Base-by-base conservation (phyloP, 2,329 filamentous ascomycete genomes). In the Nemania sp. region DNA sequence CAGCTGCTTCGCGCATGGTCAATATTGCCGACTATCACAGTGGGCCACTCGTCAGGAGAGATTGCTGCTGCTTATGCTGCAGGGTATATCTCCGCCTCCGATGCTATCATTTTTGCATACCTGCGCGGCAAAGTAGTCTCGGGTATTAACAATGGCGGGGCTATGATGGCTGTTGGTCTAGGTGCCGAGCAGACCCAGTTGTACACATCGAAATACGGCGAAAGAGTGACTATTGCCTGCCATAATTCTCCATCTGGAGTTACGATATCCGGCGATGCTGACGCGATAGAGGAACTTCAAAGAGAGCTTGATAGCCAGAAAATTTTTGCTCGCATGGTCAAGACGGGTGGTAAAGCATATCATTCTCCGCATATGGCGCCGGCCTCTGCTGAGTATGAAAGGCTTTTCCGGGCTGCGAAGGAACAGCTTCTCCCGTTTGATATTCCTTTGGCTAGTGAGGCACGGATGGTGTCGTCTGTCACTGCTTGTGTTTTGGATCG, bases 1-100 rank as follows among this genome's bases (percentile, higher is more conserved):
- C n/a, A 43, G 5, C 11, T 53, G 3, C 20, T 53, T 5, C 6
- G 14, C 3, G 11, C 6, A 3, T 48, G 50, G 43, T 15, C 24
- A 9, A n/a, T 42, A 2, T 1, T n/a, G 4, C 43, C 43, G 4
- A 5, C 12, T 4, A 5, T 19, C 12, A 15, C 24, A 15, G 12
- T 47, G 6, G 50, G 50, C 5, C 50, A 53, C 20, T 53, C 51
- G 6, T 44, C 40, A 2, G 48, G 48, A 2, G 48, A 51, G 15
- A 51, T 51, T 3, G 22, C 30, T 8, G 39, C 39, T 8, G 43
- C 50, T 2, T 53, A 36, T 31, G 50, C 50, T 9, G 50, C 50
- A 9, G 43, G 43, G 1, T 9, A 28, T 2, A 12, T 53, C 7
- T 12, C 26, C 2, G n/a, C 14, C 3, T 11, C 15, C 3, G 5